Evolutionary conservation across 2,329 filamentous ascomycete species (phyloP).

Genomic region (Ophiocordyceps camponoti-rufipedis): DNA sequence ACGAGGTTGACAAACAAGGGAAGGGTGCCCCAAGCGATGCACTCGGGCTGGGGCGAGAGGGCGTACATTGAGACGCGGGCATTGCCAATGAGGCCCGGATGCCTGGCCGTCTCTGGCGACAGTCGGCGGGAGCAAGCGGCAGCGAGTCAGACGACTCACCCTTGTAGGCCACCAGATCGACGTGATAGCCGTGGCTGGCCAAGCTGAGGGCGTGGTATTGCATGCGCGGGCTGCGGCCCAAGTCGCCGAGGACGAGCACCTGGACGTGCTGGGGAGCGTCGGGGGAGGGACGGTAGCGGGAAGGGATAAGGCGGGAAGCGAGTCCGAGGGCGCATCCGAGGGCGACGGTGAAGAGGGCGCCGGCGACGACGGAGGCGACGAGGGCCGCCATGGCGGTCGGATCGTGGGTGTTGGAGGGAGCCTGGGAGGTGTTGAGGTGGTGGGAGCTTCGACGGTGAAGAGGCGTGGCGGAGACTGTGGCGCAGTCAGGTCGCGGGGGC

Average conservation of each 20-base stretch:
- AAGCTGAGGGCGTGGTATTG: constrained; percentile 94
- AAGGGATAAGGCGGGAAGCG: constrained; percentile 11
- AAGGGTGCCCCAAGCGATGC: constrained; percentile 48
- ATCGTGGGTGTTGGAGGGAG: background rate
- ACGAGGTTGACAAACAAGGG: constrained; percentile 67
- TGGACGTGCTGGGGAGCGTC: constrained; percentile 36
- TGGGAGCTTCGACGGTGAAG: too few species aligned
- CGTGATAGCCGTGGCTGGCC: constrained; percentile 59
- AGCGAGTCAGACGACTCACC: constrained; percentile 25
- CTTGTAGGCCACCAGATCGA: constrained; percentile 76
- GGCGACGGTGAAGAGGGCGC: constrained; percentile 14
- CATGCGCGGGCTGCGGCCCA: constrained; percentile 93
- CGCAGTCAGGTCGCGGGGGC: too few species aligned
- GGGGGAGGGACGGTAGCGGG: constrained; percentile 15
- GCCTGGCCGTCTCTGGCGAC: constrained; percentile 51
- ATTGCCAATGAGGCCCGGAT: constrained; percentile 57
- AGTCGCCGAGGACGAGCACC: constrained; percentile 83
- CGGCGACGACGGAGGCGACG: constrained; percentile 15
- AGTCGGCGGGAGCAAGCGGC: background rate
- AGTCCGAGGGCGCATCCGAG: constrained; percentile 9
- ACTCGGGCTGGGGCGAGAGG: constrained; percentile 46
- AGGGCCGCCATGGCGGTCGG: constrained; percentile 8
- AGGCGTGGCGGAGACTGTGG: too few species aligned
- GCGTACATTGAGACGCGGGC: constrained; percentile 53
- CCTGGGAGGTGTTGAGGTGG: too few species aligned